Percentiles rank a stretch among this genome's conserved stretches.
These are phyloP conservation scores for Singerocomus rubriflavus DNA, from an alignment of 1,284 basidiomycete species.

Conservation along the genomic window DNA sequence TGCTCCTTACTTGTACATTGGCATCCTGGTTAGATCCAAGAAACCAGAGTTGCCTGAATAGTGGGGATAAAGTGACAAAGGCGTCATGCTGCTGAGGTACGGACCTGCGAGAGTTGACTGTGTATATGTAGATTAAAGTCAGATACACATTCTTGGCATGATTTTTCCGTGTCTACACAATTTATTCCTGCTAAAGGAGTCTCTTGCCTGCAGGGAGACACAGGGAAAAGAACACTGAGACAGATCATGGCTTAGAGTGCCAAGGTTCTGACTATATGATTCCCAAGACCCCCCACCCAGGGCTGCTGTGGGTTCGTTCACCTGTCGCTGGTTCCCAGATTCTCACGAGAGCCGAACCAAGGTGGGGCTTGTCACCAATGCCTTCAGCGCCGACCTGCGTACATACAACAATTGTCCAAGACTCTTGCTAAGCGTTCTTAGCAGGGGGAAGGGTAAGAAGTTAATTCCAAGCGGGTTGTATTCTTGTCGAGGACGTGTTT, in stretches of 20 bases:
- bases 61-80: too few relatives aligned
- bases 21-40: too few relatives aligned
- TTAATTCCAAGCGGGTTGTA: neutral
- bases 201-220: neutral
- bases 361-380: neutral
- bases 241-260: neutral
- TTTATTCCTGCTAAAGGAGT: neutral
- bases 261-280: neutral
- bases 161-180: neutral
- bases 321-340: too few relatives aligned
- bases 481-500: neutral
- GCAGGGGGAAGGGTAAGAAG: neutral
- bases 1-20: too few relatives aligned
- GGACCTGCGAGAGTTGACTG: too few relatives aligned
- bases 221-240: neutral
- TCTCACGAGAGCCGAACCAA: neutral
- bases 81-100: too few relatives aligned
- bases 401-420: neutral
- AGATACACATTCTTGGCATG: neutral
- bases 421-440: neutral
- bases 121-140: neutral
- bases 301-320: neutral
- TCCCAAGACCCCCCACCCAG: neutral
- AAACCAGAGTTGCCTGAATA: too few relatives aligned
- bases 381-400: neutral